Evolutionary conservation across 192 early-diverging fungal species (phyloP), one percentile per base, ranked within the genome.

Genomic region (Neocallimastix lanati): DNA sequence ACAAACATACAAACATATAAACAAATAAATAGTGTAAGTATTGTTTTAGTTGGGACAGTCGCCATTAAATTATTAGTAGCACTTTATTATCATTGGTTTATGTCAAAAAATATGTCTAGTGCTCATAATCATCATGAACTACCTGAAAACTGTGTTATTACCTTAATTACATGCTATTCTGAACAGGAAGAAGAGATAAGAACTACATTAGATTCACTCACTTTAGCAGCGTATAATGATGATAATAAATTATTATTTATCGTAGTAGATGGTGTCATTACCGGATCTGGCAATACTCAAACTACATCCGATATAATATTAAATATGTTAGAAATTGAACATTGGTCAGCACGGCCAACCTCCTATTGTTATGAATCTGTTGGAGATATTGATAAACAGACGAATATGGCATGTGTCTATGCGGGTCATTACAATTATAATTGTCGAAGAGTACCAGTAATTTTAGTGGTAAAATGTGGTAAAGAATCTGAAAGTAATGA

Each of bases 381-480:
- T 36, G 94, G 92, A 33, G 94, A 96, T 21, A 95, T 95, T n/a
- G 82, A 84, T 78, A 96, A 95, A 82, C 93, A 94, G 82, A 94
- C 97, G 86, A 99, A 99, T 84, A 94, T 92, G 92, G 97, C 87
- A 83, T 97, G 97, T 85, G 92, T 98, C 25, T 99, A 96, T 87
- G 96, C 95, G 40, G 97, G 97, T 7, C 85, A 98, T 79, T 98
- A 98, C 85, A 94, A 96, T 82, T 88, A 91, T 79, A 89, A 91
- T 79, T 96, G 95, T 33, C 94, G 94, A 78, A 88, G 93, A 15
- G 96, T 99, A 6, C 97, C 97, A 0, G 98, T 93, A 80, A 81
- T 99, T 80, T 95, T 99, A 6, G 87, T 99, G 25, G 95, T 93
- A 82, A 99, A 99, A 87, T 93, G 93, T 38, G 97, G 97, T 21